Conservation (phyloP, 495 filamentous ascomycete species). For the Margaritispora aquatica region DNA sequence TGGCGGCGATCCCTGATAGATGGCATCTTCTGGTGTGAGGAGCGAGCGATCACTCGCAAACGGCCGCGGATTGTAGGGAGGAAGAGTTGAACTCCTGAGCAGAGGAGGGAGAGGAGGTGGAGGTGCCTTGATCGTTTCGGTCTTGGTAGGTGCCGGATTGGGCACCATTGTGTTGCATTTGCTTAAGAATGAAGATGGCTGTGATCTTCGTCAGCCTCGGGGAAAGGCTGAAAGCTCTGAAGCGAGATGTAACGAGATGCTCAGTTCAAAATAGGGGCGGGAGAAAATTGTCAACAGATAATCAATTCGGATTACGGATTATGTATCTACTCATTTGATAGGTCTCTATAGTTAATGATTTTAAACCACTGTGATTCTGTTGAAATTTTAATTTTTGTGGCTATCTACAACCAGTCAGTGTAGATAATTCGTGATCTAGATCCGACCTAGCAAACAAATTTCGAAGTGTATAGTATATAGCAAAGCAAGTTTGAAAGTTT, state of each 20-base stretch:
- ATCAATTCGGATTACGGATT: too few relatives aligned
- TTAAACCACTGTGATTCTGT: too few relatives aligned
- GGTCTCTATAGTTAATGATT: too few relatives aligned
- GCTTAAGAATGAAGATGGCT: background rate
- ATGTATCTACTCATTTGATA: too few relatives aligned
- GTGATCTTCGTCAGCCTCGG: background rate
- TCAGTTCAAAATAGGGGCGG: background rate
- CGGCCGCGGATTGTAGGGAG: background rate
- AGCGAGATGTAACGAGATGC: background rate
- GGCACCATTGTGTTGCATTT: constrained; percentile 26
- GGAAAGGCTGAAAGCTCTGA: background rate
- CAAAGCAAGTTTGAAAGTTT: too few relatives aligned
- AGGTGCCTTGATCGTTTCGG: constrained; percentile 15
- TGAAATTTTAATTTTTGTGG: too few relatives aligned
- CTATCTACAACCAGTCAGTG: too few relatives aligned
- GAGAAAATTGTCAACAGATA: too few relatives aligned
- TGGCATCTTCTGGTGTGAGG: constrained; percentile 80
- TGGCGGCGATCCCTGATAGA: constrained; percentile 53
- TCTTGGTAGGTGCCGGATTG: constrained; percentile 20
- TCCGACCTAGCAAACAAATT: too few relatives aligned
- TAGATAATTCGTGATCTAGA: too few relatives aligned
- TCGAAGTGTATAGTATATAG: too few relatives aligned
- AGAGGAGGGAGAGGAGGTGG: constrained; percentile 19
- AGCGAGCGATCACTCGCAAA: constrained; percentile 41
- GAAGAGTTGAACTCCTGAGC: constrained; percentile 16